Evolutionary conservation across 768 basidiomycete species (phyloP), one percentile per base, ranked within the genome.

Genomic region (Boletus huronensis): DNA sequence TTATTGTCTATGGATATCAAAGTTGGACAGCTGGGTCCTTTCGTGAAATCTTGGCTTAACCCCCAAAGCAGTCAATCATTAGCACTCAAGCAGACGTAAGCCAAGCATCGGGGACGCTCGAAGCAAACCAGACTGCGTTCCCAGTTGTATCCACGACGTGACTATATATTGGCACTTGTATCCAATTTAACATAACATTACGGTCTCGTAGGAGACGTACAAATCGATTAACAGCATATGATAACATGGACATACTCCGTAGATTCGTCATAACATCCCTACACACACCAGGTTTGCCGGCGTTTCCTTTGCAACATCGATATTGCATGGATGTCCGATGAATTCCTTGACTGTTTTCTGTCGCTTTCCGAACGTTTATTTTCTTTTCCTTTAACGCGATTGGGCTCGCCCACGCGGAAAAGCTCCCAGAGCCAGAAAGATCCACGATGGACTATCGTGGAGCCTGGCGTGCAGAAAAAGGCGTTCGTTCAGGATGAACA

Each of bases 181-280:
- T 59, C 55, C 57, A 45, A 36, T 49, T 21, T 66, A 67, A 59
- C 67, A 62, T 67, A 67, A 59, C 58, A 67, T 69, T 67, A 67
- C 50, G 59, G 46, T 52, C 59, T 59, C 62, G 35, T 56, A 59
- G 54, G 50, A 66, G 58, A 66, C 58, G 53, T 67, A 67, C 67
- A 67, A 67, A 69, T 62, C 66, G 40, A 67, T 62, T 64, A 67
- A 64, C 66, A 67, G 51, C 59, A 67, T 52, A 58, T 52, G 58
- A 58, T 67, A 67, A 49, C 66, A 61, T 66, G 64, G 38, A 58
- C 64, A 64, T 64, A 57, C 45, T 62, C 47, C 45, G 52, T 58
- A 55, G 38, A 47, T 66, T 55, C 50, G 19, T 34, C 55, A 55
- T 40, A 48, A 47, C 58, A 52, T 25, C 32, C 23, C 41, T 25